A percentile compares a stretch with the other conserved stretches of the same genome.
Evolutionary conservation across 805 yeast genomes (phyloP).

Genomic region (Geotrichum ghanense): DNA sequence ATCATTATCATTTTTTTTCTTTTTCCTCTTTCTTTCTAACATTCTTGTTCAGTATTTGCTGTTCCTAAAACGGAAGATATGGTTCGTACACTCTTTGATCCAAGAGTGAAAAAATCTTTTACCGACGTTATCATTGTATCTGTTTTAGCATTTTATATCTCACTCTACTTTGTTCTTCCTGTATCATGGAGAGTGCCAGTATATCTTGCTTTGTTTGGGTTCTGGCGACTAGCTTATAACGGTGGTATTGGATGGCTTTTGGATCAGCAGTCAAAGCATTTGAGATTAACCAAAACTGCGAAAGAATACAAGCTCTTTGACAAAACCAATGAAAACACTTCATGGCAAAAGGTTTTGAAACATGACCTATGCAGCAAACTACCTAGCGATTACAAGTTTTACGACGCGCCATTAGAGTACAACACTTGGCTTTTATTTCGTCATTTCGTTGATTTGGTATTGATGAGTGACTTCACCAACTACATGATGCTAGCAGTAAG

Average conservation of each 20-base stretch:
- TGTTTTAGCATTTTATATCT: conserved; percentile 27
- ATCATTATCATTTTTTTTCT: too few relatives aligned
- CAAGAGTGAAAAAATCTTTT: conserved; percentile 54
- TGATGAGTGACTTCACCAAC: conserved; percentile 75
- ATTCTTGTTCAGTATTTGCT: conserved; percentile 21
- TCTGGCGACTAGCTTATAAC: conserved; percentile 70
- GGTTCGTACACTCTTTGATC: conserved; percentile 73
- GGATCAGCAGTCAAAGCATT: conserved; percentile 51
- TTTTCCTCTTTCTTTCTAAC: too few relatives aligned
- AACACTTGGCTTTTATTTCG: conserved; percentile 77
- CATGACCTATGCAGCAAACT: conserved; percentile 38
- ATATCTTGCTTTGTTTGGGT: conserved; percentile 46
- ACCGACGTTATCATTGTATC: conserved; percentile 51
- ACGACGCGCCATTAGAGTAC: conserved; percentile 52
- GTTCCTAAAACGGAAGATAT: conserved; percentile 67
- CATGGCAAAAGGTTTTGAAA: conserved; percentile 32
- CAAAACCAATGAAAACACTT: conserved; percentile 13
- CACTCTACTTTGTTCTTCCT: conserved; percentile 21
- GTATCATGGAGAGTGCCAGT: conserved; percentile 20
- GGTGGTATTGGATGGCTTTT: conserved; percentile 68
- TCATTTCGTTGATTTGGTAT: conserved; percentile 65
- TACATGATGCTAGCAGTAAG: conserved; percentile 53
- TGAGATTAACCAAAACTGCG: conserved; percentile 43
- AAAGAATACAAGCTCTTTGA: conserved; percentile 33
- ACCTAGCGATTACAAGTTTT: conserved; percentile 27